Conservation (phyloP, 1,284 basidiomycete species). For the Erythrobasidium hasegawianum region DNA sequence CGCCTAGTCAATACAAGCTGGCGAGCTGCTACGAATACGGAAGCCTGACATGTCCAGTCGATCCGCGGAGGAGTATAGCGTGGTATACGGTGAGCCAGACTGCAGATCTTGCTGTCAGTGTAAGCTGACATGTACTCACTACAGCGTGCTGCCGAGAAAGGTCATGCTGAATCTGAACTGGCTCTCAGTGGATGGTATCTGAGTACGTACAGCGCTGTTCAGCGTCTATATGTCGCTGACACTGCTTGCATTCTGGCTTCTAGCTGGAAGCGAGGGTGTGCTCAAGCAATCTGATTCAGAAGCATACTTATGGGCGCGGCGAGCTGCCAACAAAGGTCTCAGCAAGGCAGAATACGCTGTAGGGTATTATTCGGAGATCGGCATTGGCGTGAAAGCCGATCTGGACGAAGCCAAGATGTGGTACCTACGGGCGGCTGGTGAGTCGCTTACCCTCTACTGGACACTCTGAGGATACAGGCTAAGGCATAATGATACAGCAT, state of each 20-base stretch:
- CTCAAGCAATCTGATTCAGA: slow-evolving; percentile 96
- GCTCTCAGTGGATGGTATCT: slow-evolving; percentile 97
- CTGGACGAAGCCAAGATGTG: slow-evolving; percentile 93
- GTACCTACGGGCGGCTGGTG: slow-evolving; percentile 97
- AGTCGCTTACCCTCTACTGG: slow-evolving; percentile 43
- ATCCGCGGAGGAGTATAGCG: slow-evolving; percentile 86
- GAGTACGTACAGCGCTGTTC: slow-evolving; percentile 51
- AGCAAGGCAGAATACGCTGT: slow-evolving; percentile 70
- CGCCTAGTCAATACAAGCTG: slow-evolving; percentile 89
- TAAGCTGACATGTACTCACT: slow-evolving; percentile 75
- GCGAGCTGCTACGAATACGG: slow-evolving; percentile 96
- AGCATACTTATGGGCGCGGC: slow-evolving; percentile 64
- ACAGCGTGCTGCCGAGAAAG: slow-evolving; percentile 84
- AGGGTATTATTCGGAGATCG: slow-evolving; percentile 88
- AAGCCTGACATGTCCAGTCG: slow-evolving; percentile 78
- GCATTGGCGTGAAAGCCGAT: slow-evolving; percentile 95
- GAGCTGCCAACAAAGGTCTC: slow-evolving; percentile 52
- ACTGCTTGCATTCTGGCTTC: background rate
- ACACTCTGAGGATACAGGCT: background rate
- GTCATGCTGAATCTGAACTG: slow-evolving; percentile 88
- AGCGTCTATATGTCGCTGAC: background rate
- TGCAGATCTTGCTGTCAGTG: no score
- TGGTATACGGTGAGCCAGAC: slow-evolving; percentile 99
- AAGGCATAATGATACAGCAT: slow-evolving; percentile 60
- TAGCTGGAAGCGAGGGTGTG: slow-evolving; percentile 64